Evolutionary conservation across 306 rosid genomes (phyloP).

Genomic region (Benincasa hispida): DNA sequence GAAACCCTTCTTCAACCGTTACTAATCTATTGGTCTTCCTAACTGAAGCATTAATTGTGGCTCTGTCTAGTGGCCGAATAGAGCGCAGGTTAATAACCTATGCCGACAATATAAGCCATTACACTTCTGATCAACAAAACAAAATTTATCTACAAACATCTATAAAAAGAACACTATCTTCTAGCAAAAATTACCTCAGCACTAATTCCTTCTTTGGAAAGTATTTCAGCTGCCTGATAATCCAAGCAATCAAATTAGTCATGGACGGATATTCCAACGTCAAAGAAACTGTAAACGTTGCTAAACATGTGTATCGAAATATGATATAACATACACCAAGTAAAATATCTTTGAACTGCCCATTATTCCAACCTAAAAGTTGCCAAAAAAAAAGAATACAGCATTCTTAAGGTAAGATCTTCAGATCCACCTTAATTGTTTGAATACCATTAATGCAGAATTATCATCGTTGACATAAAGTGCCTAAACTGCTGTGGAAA

Average conservation of each 20-base stretch:
- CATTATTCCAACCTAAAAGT: neutral
- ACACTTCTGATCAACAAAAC: constrained; percentile 6
- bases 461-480: neutral
- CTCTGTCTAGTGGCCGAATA: constrained; percentile 87
- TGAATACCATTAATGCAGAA: neutral
- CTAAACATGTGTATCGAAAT: neutral
- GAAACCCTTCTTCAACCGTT: constrained; percentile 98
- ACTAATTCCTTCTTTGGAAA: constrained; percentile 81
- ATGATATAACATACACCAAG: neutral
- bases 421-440: neutral
- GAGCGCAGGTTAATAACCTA: constrained; percentile 88
- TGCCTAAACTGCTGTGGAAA: neutral
- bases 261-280: neutral
- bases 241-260: constrained; percentile 19
- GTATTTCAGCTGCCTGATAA: constrained; percentile 81
- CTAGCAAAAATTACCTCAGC: constrained; percentile 61
- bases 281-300: neutral
- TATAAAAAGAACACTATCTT: neutral
- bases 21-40: constrained; percentile 88
- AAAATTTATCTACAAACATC: neutral
- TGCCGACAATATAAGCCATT: constrained; percentile 2
- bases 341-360: neutral
- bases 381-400: neutral
- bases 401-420: neutral
- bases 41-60: constrained; percentile 83